These are phyloP conservation scores for Fusarium mexicanum DNA, from an alignment of 2,329 filamentous ascomycete genomes.

Conservation along the genomic window DNA sequence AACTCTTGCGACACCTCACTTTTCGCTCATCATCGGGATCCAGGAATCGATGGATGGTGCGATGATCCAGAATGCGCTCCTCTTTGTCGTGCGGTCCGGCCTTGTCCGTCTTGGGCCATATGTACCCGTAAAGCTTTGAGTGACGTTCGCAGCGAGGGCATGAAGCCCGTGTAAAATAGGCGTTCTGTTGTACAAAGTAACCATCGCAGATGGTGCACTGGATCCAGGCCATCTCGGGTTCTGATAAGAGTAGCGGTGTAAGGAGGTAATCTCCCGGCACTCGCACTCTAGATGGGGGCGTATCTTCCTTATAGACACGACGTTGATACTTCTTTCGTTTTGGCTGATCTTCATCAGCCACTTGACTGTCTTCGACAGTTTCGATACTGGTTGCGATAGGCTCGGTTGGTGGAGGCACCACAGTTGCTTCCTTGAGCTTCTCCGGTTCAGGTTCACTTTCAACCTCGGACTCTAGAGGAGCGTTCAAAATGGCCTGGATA, in stretches of 20 bases:
- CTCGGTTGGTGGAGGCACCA: constrained; percentile 18
- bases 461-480: constrained; percentile 33
- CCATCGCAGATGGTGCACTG: constrained; percentile 85
- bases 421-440: constrained; percentile 8
- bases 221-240: constrained; percentile 84
- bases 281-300: constrained; percentile 54
- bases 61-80: constrained; percentile 80
- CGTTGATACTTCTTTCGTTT: constrained; percentile 50
- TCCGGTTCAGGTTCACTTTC: constrained; percentile 27
- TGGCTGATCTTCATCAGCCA: constrained; percentile 25
- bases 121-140: constrained; percentile 92
- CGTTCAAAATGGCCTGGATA: constrained; percentile 48
- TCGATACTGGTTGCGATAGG: constrained; percentile 40
- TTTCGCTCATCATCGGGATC: constrained; percentile 73
- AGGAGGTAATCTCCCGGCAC: constrained; percentile 83
- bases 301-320: constrained; percentile 48
- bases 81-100: constrained; percentile 78
- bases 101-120: constrained; percentile 94
- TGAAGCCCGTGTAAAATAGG: constrained; percentile 84
- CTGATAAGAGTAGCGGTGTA: constrained; percentile 78
- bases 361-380: constrained; percentile 27
- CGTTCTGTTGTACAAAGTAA: constrained; percentile 88
- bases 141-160: constrained; percentile 96
- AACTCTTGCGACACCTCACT: constrained; percentile 56
- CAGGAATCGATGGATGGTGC: constrained; percentile 87